Base-by-base conservation (phyloP, 108 stramenopile genomes). In the Stephanodiscus triporus region DNA sequence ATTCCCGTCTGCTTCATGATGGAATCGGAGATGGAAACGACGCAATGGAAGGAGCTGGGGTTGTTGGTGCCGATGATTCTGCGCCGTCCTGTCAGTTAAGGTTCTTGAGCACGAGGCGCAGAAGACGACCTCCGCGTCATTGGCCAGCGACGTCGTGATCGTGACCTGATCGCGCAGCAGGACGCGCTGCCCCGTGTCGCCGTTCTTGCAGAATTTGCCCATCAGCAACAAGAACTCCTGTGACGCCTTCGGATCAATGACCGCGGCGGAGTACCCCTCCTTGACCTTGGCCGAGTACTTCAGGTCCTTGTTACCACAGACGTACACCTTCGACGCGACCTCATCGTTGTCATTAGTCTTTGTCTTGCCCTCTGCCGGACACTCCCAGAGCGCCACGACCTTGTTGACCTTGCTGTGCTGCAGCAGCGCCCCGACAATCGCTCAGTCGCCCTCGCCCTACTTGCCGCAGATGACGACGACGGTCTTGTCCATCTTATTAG, bases 401-500 rank as follows among this genome's bases (percentile, higher is more conserved):
- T 77, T 78, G 43, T 78, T 73, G 30, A 82, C 73, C 77, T 82
- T 78, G 65, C 57, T 43, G 61, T 73, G 68, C 77, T 82, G 48
- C 51, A 51, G 40, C 53, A 82, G 32, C 2, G 72, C 42, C 17
- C 73, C 63, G 8, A 61, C 73, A 23, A 73, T 82, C 34, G 73
- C 47, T 38, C 81, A 82, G 24, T 43, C 34, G 38, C 64, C 62
- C 63, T 63, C 45, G 27, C 73, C 72, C 63, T 73, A 47, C 38
- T 60, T 61, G 24, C 81, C 81, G 58, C 81, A 82, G 1, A 82
- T 26, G 9, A 82, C 74, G 27, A 66, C 81, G 34, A 76, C 53
- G n/a, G 76, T 70, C 74, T 75, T 82, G 42, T 82, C 81, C 66
- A 70, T 82, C 64, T 76, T 82, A 59, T 82, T 75, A 3, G 74